Evolutionary conservation across 208 protist species (phyloP).

Genomic region (Leishmania major): DNA sequence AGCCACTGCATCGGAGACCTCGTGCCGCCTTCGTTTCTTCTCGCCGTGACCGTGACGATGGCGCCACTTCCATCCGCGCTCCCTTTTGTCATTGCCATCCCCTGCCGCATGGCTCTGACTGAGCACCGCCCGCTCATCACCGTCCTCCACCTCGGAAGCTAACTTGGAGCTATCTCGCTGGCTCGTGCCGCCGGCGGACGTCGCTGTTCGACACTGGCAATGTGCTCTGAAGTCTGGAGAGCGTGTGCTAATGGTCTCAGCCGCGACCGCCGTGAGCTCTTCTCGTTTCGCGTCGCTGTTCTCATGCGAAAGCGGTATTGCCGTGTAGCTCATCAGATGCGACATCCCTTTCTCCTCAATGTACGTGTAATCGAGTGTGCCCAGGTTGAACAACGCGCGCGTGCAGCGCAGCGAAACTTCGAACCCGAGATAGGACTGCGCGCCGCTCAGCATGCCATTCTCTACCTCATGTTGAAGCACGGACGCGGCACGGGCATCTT

Average conservation of each 20-base stretch:
- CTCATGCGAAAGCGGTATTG: constrained; percentile 42
- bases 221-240: neutral
- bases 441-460: constrained; percentile 51
- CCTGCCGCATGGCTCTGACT: neutral
- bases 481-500: constrained; percentile 41
- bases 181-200: neutral
- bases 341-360: constrained; percentile 82
- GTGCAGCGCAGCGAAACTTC: constrained; percentile 85
- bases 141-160: neutral
- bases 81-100: neutral
- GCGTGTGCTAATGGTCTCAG: neutral
- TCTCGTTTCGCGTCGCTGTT: constrained; percentile 1
- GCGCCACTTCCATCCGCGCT: constrained; percentile 15
- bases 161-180: neutral
- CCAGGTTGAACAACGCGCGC: constrained; percentile 79
- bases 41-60: neutral
- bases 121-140: neutral
- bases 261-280: neutral
- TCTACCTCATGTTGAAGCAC: constrained; percentile 30
- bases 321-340: constrained; percentile 56
- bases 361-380: constrained; percentile 73
- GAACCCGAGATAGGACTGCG: constrained; percentile 83
- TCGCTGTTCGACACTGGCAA: neutral
- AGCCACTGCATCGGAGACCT: neutral
- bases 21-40: constrained; percentile 14